phyloP scores from a whole-genome alignment of 2,329 filamentous ascomycete genomes.

The Colletotrichum noveboracense region DNA sequence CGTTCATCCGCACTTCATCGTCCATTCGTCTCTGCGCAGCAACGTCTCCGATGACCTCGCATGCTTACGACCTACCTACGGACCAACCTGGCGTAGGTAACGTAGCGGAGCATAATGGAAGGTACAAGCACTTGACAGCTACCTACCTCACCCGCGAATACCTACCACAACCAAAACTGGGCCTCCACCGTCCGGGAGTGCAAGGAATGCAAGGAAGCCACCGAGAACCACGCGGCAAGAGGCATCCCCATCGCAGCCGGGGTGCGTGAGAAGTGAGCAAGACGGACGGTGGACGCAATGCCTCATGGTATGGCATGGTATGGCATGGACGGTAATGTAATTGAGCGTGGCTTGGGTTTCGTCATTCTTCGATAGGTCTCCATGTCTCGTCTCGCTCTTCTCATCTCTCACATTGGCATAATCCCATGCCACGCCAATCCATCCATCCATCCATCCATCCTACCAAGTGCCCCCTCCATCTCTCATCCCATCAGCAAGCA shows the following conservation, averaged over 20 bases:
- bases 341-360: background rate
- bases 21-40: background rate
- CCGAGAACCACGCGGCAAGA: background rate
- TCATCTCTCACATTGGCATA: slow-evolving; percentile 8
- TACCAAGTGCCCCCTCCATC: background rate
- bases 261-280: background rate
- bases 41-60: background rate
- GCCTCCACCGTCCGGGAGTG: background rate
- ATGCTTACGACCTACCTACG: background rate
- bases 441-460: background rate
- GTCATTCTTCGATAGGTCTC: background rate
- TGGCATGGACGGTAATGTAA: background rate
- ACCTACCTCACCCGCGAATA: background rate
- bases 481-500: background rate
- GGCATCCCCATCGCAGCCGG: background rate
- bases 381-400: background rate
- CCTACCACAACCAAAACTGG: background rate
- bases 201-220: background rate
- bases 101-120: background rate
- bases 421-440: background rate
- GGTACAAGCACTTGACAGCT: background rate
- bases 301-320: background rate
- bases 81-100: background rate
- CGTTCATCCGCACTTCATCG: background rate
- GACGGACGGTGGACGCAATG: background rate